Evolutionary conservation across 108 stramenopile species (phyloP).

Genomic region (Skeletonema tropicum): DNA sequence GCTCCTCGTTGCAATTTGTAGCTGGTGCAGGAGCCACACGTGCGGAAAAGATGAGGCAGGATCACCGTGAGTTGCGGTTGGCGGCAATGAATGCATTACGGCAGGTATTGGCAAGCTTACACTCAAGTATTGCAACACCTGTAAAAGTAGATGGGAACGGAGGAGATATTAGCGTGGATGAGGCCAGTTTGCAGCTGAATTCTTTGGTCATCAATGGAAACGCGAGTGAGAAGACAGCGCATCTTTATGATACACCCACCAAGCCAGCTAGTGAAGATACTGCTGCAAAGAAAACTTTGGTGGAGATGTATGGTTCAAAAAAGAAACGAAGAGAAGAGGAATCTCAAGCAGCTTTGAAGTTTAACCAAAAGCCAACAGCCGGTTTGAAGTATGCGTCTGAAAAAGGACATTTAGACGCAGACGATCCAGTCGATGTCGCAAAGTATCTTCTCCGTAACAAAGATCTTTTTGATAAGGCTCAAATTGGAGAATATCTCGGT

Average conservation of each 20-base stretch:
- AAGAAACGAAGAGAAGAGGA: slow-evolving; percentile 90
- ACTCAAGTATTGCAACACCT: slow-evolving; percentile 78
- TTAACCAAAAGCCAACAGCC: slow-evolving; percentile 94
- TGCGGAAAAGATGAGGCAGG: slow-evolving; percentile 65
- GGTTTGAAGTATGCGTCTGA: slow-evolving; percentile 89
- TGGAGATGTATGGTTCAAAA: slow-evolving; percentile 94
- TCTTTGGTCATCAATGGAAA: slow-evolving; percentile 17
- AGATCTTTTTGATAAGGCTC: slow-evolving; percentile 95
- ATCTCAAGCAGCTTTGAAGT: slow-evolving; percentile 89
- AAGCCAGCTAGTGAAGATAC: slow-evolving; percentile 18
- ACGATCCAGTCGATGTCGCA: slow-evolving; percentile 89
- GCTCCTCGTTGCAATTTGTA: slow-evolving; percentile 47
- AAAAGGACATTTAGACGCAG: slow-evolving; percentile 81
- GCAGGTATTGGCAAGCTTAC: slow-evolving; percentile 84
- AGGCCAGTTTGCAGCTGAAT: slow-evolving; percentile 21
- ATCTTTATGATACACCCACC: slow-evolving; percentile 1
- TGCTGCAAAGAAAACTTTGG: slow-evolving; percentile 51
- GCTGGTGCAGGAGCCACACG: slow-evolving; percentile 64
- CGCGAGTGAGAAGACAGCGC: background rate
- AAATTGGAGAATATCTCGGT: slow-evolving; percentile 96
- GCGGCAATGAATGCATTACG: slow-evolving; percentile 83
- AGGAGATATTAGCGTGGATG: slow-evolving; percentile 32
- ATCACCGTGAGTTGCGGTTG: slow-evolving; percentile 76
- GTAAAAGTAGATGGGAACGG: slow-evolving; percentile 36
- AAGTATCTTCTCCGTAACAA: slow-evolving; percentile 82